Evolutionary conservation across 2,329 filamentous ascomycete species (phyloP), one percentile per base, ranked within the genome.

Genomic region (Huntiella abstrusa): DNA sequence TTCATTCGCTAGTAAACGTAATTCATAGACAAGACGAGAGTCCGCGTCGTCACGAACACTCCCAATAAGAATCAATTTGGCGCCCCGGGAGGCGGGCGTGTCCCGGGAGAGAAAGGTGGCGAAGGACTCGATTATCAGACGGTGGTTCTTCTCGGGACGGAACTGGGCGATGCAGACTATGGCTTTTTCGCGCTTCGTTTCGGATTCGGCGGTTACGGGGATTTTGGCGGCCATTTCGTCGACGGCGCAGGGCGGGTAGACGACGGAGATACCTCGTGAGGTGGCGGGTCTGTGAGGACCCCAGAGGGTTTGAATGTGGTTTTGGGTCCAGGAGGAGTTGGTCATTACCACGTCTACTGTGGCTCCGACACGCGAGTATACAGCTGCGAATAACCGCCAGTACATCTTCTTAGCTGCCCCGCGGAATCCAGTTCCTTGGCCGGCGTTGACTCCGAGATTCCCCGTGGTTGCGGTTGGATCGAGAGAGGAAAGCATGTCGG

Each of bases 91-190:
- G 33, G 70, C 73, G 16, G 65, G 58, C 5, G 65, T 67, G 22
- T 64, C 62, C 0, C 66, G 66, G 55, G 74, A 73, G 51, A 84
- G 63, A 56, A 93, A 88, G 45, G 77, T 66, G 32, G 85, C 75
- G 57, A 95, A 98, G 0, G 91, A 77, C 54, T 83, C 74, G 37
- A 98, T 66, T 46, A 98, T 81, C 17, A 94, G 73, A 34, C 79
- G 69, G 63, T 98, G 91, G 60, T 95, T 94, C 68, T 98, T 98
- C 61, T 98, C 91, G 0, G 91, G 88, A 0, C 91, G 80, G 60
- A 98, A 98, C 60, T 98, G 91, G 2, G 88, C 91, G 55, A 98
- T 94, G 64, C 94, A 98, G 13, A 98, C 69, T 11, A 98, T 64
- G 36, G 77, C 72, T 37, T 76, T 77, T 52, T 84, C 71, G 33